Evolutionary conservation across 257 asterid genomes (phyloP).

Genomic region (Scutellaria barbata): DNA sequence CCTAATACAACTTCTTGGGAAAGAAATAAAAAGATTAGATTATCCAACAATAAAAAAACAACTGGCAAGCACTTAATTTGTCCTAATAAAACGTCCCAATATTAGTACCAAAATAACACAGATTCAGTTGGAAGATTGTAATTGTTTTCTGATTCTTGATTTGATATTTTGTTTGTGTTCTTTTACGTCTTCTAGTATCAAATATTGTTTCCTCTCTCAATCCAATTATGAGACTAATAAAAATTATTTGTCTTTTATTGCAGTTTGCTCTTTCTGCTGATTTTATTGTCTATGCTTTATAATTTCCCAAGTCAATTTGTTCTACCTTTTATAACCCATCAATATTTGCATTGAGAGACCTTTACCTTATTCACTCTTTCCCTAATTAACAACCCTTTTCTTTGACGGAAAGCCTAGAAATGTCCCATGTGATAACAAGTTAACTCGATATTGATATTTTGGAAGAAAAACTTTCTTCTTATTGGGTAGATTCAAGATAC

Average conservation of each 20-base stretch:
- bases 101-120: conserved; percentile 24
- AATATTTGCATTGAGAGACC: no score
- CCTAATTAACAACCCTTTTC: no score
- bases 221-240: not conserved
- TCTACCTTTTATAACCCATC: not conserved
- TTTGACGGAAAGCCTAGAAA: no score
- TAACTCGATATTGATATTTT: no score
- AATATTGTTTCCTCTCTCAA: not conserved
- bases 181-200: conserved; percentile 16
- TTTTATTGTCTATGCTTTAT: not conserved
- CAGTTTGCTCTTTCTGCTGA: conserved; percentile 1
- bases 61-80: conserved; percentile 38
- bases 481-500: no score
- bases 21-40: no score
- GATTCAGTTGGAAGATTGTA: conserved; percentile 36
- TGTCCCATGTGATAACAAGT: no score
- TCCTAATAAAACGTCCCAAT: conserved; percentile 19
- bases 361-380: no score
- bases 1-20: not conserved
- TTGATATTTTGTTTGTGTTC: conserved; percentile 37
- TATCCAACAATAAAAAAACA: conserved; percentile 9
- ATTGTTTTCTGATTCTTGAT: conserved; percentile 32
- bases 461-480: no score
- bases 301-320: not conserved
- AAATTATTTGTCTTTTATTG: not conserved